A percentile compares a stretch with the other conserved stretches of the same genome.
Conservation (phyloP, 2,329 filamentous ascomycete species). For the Colletotrichum sp. region DNA sequence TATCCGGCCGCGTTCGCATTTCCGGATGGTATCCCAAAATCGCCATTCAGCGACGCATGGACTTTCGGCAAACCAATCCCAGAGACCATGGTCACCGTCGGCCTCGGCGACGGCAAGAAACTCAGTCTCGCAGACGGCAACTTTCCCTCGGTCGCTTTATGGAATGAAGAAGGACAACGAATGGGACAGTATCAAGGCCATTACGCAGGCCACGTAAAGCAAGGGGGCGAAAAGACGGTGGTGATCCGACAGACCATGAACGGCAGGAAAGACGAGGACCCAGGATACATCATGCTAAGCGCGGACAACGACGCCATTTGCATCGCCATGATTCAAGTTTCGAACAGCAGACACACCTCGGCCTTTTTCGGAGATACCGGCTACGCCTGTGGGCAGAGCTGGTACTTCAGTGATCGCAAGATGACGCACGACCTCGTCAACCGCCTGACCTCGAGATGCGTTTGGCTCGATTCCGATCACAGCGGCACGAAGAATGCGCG, state of each 20-base stretch:
- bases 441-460: constrained; percentile 22
- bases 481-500: constrained; percentile 13
- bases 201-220: neutral
- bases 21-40: neutral
- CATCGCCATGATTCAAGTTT: constrained; percentile 23
- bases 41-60: neutral
- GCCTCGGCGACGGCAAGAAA: neutral
- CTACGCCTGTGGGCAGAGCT: constrained; percentile 24
- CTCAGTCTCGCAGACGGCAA: neutral
- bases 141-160: constrained; percentile 20
- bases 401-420: constrained; percentile 24
- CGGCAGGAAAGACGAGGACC: neutral
- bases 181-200: constrained; percentile 19
- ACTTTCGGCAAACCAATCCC: neutral
- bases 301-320: constrained; percentile 27
- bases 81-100: neutral
- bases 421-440: constrained; percentile 13
- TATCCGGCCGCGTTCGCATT: neutral
- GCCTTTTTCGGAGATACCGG: constrained; percentile 26
- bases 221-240: neutral
- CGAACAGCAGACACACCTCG: constrained; percentile 12
- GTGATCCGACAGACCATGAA: constrained; percentile 16
- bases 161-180: constrained; percentile 21
- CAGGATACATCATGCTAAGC: constrained; percentile 25
- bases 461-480: neutral